Evolutionary conservation across 2,329 filamentous ascomycete species (phyloP).

Genomic region (Penicillium sp.): DNA sequence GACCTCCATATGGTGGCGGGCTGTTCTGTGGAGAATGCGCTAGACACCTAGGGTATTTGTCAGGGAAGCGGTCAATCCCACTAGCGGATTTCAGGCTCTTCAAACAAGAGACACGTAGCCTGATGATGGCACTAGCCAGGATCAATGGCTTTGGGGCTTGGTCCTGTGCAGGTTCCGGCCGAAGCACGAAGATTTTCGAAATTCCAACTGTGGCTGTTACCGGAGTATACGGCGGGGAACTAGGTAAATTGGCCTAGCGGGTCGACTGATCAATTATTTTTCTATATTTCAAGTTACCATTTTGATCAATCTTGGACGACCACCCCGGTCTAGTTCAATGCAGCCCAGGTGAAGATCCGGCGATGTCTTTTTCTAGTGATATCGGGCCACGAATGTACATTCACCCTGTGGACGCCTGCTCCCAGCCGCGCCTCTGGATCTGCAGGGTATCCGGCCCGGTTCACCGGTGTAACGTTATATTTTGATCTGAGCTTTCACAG

Average conservation of each 20-base stretch:
- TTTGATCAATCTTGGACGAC: background rate
- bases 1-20: background rate
- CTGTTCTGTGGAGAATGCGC: conserved; percentile 7
- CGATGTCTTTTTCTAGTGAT: background rate
- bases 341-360: background rate
- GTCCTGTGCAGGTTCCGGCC: background rate
- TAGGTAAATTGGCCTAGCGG: background rate
- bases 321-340: background rate
- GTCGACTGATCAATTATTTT: background rate
- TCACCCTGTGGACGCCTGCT: no score
- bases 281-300: background rate
- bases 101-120: conserved; percentile 5
- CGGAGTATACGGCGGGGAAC: background rate
- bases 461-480: conserved; percentile 2
- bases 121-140: background rate
- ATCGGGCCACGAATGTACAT: no score
- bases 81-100: background rate
- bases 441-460: conserved; percentile 5
- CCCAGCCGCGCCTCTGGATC: background rate
- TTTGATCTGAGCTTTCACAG: background rate
- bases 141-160: background rate
- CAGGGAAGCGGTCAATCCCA: conserved; percentile 8
- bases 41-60: conserved; percentile 6
- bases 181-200: background rate
- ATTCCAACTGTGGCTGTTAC: background rate